phyloP scores from a whole-genome alignment of 192 early-diverging fungal genomes.

The Glomus cerebriforme region DNA sequence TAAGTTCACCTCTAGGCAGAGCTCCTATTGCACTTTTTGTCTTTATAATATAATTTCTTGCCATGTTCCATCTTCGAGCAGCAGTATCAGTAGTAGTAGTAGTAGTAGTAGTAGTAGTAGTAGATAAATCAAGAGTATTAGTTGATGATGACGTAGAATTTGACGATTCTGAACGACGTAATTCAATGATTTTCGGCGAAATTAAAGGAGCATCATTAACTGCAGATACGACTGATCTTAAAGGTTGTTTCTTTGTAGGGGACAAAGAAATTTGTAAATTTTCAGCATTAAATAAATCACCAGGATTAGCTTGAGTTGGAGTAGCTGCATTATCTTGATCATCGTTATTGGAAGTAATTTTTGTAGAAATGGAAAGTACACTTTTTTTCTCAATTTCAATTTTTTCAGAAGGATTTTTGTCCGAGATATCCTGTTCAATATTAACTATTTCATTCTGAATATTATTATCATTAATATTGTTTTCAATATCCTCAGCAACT shows the following conservation, averaged over 20 bases:
- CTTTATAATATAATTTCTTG: neutral
- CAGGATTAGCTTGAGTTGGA: neutral
- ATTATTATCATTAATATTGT: neutral
- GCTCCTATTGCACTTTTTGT: neutral
- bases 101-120: neutral
- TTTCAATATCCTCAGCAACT: neutral
- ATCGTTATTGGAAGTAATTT: neutral
- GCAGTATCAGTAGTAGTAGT: neutral
- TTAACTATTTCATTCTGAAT: neutral
- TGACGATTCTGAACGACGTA: constrained; percentile 21
- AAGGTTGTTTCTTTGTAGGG: neutral
- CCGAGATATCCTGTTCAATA: neutral
- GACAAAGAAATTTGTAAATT: neutral
- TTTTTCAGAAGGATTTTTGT: neutral
- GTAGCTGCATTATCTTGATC: neutral
- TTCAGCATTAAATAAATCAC: neutral
- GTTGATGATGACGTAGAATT: neutral
- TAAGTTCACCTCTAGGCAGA: constrained; percentile 24
- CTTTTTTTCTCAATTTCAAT: too few species aligned
- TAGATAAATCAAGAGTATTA: neutral
- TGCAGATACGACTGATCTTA: neutral
- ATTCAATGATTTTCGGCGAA: constrained; percentile 27
- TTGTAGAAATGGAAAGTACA: neutral
- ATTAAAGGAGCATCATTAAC: neutral
- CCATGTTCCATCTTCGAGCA: neutral